Conservation (phyloP, 768 basidiomycete species). For the Russula foetens region DNA sequence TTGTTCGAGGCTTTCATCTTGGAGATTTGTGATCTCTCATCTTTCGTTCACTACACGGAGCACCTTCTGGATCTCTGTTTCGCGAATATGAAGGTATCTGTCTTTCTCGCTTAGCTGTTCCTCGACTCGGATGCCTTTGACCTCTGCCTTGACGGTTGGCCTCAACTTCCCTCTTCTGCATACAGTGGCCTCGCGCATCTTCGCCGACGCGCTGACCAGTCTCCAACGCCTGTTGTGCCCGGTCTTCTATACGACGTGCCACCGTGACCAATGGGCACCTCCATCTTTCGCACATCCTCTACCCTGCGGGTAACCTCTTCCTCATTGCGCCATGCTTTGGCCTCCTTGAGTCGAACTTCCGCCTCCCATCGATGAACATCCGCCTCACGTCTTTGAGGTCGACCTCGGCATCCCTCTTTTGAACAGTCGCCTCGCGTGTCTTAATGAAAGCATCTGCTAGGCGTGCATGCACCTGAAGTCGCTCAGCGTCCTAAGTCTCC, state of each 20-base stretch:
- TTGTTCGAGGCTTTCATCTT: not conserved
- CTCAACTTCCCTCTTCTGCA: too few species aligned
- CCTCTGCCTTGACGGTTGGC: too few species aligned
- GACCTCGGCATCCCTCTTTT: conserved; percentile 18
- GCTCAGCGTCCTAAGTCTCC: conserved; percentile 19
- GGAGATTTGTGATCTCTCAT: not conserved
- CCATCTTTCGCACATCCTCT: too few species aligned
- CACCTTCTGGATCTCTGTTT: not conserved
- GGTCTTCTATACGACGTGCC: too few species aligned
- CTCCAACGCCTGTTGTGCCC: too few species aligned
- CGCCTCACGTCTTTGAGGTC: conserved; percentile 26
- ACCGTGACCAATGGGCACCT: too few species aligned
- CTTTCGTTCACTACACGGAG: not conserved
- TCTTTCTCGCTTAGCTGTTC: conserved; percentile 22
- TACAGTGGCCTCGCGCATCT: too few species aligned
- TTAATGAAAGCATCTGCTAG: conserved; percentile 22
- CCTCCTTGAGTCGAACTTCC: conserved; percentile 28
- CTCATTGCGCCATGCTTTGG: conserved; percentile 27
- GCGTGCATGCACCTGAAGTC: conserved; percentile 20
- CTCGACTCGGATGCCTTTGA: too few species aligned
- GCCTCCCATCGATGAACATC: conserved; percentile 28
- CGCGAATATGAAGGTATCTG: not conserved
- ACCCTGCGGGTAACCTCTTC: conserved; percentile 16
- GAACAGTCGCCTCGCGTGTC: conserved; percentile 18
- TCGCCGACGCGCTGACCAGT: too few species aligned